Percentiles rank a stretch among this genome's conserved stretches.
Evolutionary conservation across 1,139 yeast genomes (phyloP).

Genomic region (Yamadazyma sp.): DNA sequence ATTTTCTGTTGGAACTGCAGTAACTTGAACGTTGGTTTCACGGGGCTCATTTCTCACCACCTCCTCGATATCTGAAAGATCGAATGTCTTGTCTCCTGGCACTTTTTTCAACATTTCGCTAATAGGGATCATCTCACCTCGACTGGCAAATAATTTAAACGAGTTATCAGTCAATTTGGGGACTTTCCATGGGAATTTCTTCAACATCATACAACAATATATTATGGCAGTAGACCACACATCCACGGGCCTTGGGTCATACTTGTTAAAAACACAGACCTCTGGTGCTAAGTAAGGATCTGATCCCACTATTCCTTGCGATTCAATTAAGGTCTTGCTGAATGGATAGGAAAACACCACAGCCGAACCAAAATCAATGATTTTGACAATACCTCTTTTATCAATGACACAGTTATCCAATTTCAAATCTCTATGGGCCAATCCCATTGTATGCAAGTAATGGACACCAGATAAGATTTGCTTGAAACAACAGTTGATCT

Average conservation of each 20-base stretch:
- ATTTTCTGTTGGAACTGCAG: constrained; percentile 3
- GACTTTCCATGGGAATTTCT: constrained; percentile 95
- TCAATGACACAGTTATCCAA: constrained; percentile 92
- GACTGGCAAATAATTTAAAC: constrained; percentile 62
- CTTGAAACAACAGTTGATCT: constrained; percentile 86
- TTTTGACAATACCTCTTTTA: constrained; percentile 77
- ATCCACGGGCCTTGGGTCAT: constrained; percentile 92
- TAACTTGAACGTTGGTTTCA: background rate
- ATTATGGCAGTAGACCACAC: constrained; percentile 94
- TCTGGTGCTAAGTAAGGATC: constrained; percentile 96
- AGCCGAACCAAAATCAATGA: constrained; percentile 93
- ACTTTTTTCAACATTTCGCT: constrained; percentile 42
- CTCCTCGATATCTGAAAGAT: constrained; percentile 35
- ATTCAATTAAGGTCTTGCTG: constrained; percentile 72
- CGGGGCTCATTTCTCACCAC: constrained; percentile 17
- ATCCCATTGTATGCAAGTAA: constrained; percentile 82
- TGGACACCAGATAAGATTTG: constrained; percentile 81
- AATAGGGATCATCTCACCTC: constrained; percentile 45
- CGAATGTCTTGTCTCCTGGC: constrained; percentile 25
- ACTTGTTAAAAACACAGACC: constrained; percentile 75
- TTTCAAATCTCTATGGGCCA: constrained; percentile 90
- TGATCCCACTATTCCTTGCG: constrained; percentile 90
- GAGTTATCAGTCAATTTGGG: constrained; percentile 86
- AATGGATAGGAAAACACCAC: constrained; percentile 92
- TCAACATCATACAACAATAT: constrained; percentile 90